Percentiles rank a stretch among this genome's conserved stretches.
Conservation (phyloP, 768 basidiomycete species). For the Clavulina sp. region DNA sequence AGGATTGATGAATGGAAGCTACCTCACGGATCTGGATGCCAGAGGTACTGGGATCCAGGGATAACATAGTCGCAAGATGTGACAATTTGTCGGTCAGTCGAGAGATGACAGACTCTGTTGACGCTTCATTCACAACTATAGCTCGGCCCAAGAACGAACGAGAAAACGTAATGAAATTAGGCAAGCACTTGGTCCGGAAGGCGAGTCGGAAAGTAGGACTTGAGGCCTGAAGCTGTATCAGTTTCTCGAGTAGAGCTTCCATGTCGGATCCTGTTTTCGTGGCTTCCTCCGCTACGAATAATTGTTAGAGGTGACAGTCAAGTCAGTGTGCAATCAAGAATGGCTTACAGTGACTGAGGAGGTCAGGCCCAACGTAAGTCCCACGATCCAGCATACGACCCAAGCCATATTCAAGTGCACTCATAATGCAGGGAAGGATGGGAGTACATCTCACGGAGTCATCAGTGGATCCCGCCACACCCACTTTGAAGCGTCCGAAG, state of each 20-base stretch:
- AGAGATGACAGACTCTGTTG: too few relatives aligned
- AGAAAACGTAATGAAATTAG: too few relatives aligned
- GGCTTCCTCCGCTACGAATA: not conserved
- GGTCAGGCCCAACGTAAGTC: not conserved
- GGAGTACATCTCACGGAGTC: slow-evolving; percentile 35
- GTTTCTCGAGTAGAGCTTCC: slow-evolving; percentile 46
- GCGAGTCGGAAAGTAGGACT: slow-evolving; percentile 49
- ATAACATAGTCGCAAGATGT: slow-evolving; percentile 50
- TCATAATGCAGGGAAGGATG: slow-evolving; percentile 55
- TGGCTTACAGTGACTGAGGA: not conserved
- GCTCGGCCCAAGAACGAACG: too few relatives aligned
- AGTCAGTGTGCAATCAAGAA: not conserved
- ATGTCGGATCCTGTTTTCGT: slow-evolving; percentile 21
- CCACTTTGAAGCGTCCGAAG: slow-evolving; percentile 27
- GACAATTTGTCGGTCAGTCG: slow-evolving; percentile 58
- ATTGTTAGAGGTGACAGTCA: not conserved
- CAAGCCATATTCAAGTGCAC: slow-evolving; percentile 45
- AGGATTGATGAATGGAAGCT: too few relatives aligned
- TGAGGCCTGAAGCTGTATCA: slow-evolving; percentile 50
- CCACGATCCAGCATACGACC: not conserved
- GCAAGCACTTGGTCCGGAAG: slow-evolving; percentile 56
- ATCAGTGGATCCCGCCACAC: not conserved
- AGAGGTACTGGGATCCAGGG: slow-evolving; percentile 34
- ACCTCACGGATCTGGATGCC: slow-evolving; percentile 70
- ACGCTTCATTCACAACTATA: too few relatives aligned